A percentile compares a stretch with the other conserved stretches of the same genome.
These are phyloP conservation scores for Ophiostoma ulmi DNA, from an alignment of 2,329 filamentous ascomycete species.

Conservation along the genomic window DNA sequence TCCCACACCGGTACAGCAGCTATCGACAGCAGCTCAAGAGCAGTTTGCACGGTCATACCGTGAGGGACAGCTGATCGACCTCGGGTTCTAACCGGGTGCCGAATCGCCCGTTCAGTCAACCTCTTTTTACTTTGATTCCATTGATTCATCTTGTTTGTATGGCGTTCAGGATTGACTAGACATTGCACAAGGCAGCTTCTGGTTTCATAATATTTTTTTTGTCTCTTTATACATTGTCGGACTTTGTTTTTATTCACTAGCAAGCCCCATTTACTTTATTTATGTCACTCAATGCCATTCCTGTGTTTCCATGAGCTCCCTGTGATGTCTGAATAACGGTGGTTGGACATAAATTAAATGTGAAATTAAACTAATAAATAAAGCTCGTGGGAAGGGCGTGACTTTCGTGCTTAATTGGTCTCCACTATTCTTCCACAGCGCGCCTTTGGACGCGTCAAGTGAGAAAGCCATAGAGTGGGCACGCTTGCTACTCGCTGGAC, in stretches of 20 bases:
- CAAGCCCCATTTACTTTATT: background rate
- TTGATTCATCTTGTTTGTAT: slow-evolving; percentile 5
- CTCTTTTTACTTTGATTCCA: background rate
- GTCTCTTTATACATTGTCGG: background rate
- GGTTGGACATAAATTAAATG: background rate
- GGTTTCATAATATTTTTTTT: background rate
- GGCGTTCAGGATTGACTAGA: slow-evolving; percentile 1
- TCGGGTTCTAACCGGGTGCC: background rate
- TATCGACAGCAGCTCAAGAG: background rate
- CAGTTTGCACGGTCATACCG: slow-evolving; percentile 16
- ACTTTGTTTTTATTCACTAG: background rate
- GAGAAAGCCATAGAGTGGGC: background rate
- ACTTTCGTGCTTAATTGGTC: slow-evolving; percentile 11
- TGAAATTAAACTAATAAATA: background rate
- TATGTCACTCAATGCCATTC: background rate
- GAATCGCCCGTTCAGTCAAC: background rate
- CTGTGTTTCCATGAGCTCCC: background rate
- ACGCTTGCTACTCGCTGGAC: slow-evolving; percentile 1
- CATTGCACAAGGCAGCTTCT: background rate
- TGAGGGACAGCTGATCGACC: slow-evolving; percentile 24
- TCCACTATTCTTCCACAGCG: background rate
- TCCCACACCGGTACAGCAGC: background rate
- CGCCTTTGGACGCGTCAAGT: slow-evolving; percentile 10
- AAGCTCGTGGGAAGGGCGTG: background rate
- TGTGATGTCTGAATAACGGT: background rate